Percentiles rank a stretch among this genome's conserved stretches.
phyloP scores from a whole-genome alignment of 352 stramenopile species.

The Globisporangium cederbergense region DNA sequence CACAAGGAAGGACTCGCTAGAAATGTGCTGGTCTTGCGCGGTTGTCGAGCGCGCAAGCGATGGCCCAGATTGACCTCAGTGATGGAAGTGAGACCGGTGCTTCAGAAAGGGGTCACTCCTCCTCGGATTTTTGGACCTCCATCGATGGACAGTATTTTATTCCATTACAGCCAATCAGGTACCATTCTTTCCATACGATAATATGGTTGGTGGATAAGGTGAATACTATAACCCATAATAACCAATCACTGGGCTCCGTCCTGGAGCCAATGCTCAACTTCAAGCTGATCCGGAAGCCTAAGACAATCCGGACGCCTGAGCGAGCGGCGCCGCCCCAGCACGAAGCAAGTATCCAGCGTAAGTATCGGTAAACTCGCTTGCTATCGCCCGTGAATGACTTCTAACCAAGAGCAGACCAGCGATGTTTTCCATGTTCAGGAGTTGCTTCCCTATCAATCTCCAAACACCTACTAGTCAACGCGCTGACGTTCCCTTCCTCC shows the following conservation, averaged over 20 bases:
- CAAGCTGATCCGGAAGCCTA: background rate
- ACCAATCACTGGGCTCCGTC: background rate
- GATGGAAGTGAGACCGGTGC: background rate
- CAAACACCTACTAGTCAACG: too few species aligned
- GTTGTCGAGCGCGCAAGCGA: background rate
- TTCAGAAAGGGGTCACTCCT: slow-evolving; percentile 7
- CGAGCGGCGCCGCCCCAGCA: background rate
- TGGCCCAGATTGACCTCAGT: background rate
- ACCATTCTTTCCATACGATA: too few species aligned
- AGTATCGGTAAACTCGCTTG: too few species aligned
- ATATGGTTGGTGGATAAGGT: background rate
- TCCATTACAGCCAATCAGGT: background rate
- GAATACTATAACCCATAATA: background rate
- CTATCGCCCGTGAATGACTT: background rate
- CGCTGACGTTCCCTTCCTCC: too few species aligned
- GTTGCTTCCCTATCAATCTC: too few species aligned
- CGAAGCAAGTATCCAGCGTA: background rate
- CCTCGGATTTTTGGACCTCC: background rate
- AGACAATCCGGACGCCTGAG: too few species aligned
- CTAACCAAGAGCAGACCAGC: background rate
- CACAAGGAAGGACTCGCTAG: background rate
- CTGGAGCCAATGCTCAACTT: background rate
- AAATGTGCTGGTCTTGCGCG: background rate
- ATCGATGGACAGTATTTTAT: background rate
- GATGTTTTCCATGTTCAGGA: too few species aligned